phyloP scores from a whole-genome alignment of 805 yeast species.

The Yarrowia yakushimensis region DNA sequence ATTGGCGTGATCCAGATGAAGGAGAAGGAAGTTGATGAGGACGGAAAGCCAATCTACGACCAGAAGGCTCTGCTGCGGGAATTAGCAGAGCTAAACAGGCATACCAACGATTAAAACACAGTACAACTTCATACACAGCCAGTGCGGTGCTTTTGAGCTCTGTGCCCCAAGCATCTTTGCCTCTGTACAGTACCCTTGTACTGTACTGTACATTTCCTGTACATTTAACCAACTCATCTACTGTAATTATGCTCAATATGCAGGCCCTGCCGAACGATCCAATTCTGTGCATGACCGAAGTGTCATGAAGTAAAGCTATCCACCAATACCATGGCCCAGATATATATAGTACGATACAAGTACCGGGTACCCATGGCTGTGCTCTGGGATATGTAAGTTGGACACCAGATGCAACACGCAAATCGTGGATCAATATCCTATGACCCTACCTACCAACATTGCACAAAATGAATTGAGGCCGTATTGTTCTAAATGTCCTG shows the following conservation, averaged over 20 bases:
- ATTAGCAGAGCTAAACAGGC: slow-evolving; percentile 4
- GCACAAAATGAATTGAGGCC: neutral
- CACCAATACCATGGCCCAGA: neutral
- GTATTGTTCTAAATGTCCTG: neutral
- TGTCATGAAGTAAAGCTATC: neutral
- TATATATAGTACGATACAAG: too few relatives aligned
- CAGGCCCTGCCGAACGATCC: neutral
- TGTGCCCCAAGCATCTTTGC: too few relatives aligned
- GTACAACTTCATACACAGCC: neutral
- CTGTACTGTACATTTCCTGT: neutral
- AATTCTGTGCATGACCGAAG: neutral
- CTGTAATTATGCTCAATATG: neutral
- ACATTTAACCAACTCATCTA: neutral
- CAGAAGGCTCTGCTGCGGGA: slow-evolving; percentile 9
- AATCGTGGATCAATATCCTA: neutral
- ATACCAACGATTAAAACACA: too few relatives aligned
- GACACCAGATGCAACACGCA: neutral
- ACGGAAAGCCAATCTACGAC: slow-evolving; percentile 13
- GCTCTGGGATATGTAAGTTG: neutral
- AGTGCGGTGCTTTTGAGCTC: neutral
- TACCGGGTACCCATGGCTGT: neutral
- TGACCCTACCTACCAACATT: too few relatives aligned
- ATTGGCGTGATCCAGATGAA: neutral
- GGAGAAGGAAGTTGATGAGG: slow-evolving; percentile 1
- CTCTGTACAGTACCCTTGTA: too few relatives aligned